Evolutionary conservation across 805 yeast species (phyloP), one percentile per base, ranked within the genome.

Genomic region (Schizosaccharomyces cryophilus): DNA sequence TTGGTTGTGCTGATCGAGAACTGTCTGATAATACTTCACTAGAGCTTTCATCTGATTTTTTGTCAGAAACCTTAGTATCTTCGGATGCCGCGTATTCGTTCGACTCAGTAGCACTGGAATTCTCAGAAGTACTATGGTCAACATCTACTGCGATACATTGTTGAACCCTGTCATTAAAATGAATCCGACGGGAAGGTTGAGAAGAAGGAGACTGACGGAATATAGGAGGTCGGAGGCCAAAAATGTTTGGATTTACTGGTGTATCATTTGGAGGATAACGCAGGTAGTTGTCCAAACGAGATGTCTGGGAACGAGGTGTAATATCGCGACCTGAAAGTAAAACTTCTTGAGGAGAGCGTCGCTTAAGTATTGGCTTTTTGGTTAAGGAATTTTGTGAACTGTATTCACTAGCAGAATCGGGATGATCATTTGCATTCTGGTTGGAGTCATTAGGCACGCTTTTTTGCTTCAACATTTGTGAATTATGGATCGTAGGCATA

Each of bases 151-250:
- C 89, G 64, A 86, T 82, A 71, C 98, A 93, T 71, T 93, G 99
- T 70, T 87, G 89, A 40, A 93, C 99, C 61, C 88, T 81, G 69
- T 87, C 94, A 70, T 84, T 93, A 73, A 93, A 93, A 71, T 89
- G 97, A 64, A 93, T 89, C 66, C 80, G 95, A 63, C 94, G 79
- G 19, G 55, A 42, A 54, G 38, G 48, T 30, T 56, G 45, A 54
- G 62, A 26, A 29, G 56, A 26, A 35, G 11, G 31, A 11, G 29
- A 19, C 17, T 21, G 40, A 1, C 40, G 7, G 26, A 54, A 29
- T 2, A 30, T 6, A 11, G 58, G 26, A 54, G 40, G 2, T 13
- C 58, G 58, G 17, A 29, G 21, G 15, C 24, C 35, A 21, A 17
- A 5, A n/a, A 5, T 13, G 21, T 24, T 29, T 19, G 29, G n/a